These are phyloP conservation scores for Ogataea paradorogensis DNA, from an alignment of 805 yeast genomes.

Conservation along the genomic window DNA sequence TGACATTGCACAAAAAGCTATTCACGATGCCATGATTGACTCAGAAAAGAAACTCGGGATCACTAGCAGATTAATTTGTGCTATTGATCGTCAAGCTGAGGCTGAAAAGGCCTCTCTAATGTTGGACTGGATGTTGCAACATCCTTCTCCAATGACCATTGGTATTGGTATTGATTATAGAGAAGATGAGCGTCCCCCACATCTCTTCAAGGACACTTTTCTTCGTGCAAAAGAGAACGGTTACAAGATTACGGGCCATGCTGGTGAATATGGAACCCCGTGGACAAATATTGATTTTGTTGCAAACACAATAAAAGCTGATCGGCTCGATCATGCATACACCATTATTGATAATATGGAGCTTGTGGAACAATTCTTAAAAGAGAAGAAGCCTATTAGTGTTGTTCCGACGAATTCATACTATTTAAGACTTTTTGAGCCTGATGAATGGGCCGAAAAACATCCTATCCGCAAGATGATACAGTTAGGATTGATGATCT, in stretches of 20 bases:
- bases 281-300: constrained; percentile 30
- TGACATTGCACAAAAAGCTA: constrained; percentile 27
- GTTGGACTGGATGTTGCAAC: constrained; percentile 30
- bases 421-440: constrained; percentile 27
- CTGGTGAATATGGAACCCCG: constrained; percentile 32
- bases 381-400: constrained; percentile 23
- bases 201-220: constrained; percentile 28
- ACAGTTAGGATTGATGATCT: constrained; percentile 25
- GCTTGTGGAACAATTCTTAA: constrained; percentile 25
- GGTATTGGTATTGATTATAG: constrained; percentile 35
- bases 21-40: constrained; percentile 26
- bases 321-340: constrained; percentile 33
- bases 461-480: constrained; percentile 33
- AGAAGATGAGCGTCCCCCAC: constrained; percentile 31
- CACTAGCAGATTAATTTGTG: constrained; percentile 25
- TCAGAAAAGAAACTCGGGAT: constrained; percentile 22
- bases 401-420: constrained; percentile 35
- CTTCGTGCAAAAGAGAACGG: constrained; percentile 24
- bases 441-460: constrained; percentile 30
- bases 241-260: constrained; percentile 30
- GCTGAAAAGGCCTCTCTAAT: constrained; percentile 27
- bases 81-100: constrained; percentile 31
- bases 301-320: constrained; percentile 24
- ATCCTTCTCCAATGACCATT: constrained; percentile 22
- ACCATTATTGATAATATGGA: constrained; percentile 29